phyloP scores from a whole-genome alignment of 176 grass and related monocot genomes.

The Oryza officinalis region DNA sequence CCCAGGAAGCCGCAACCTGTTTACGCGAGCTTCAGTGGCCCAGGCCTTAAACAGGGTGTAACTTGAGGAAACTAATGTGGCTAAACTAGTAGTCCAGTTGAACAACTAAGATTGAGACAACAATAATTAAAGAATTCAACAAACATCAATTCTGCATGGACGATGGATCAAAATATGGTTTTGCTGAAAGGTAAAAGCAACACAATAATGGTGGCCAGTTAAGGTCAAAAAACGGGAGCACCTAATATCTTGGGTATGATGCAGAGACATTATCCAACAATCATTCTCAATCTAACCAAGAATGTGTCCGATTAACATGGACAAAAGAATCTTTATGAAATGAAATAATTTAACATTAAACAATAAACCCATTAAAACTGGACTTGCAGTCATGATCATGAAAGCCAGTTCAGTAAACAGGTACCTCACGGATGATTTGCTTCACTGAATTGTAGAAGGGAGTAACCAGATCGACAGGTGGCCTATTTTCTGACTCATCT shows the following conservation, averaged over 20 bases:
- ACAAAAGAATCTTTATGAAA: constrained; percentile 7
- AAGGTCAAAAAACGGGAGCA: background rate
- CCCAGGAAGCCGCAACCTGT: background rate
- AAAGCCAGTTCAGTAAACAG: constrained; percentile 7
- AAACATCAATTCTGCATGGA: constrained; percentile 1
- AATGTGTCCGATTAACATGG: background rate
- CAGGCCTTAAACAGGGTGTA: constrained; percentile 9
- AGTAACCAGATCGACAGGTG: constrained; percentile 66
- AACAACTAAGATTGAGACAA: background rate
- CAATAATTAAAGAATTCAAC: constrained; percentile 5
- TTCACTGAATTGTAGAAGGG: constrained; percentile 87
- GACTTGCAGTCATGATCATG: background rate
- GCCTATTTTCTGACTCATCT: constrained; percentile 43
- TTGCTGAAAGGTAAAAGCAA: background rate
- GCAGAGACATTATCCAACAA: background rate
- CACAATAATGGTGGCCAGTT: background rate
- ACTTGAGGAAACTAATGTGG: background rate
- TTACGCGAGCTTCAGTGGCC: background rate
- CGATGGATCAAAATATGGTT: background rate
- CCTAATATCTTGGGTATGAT: constrained; percentile 13
- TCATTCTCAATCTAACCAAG: constrained; percentile 4
- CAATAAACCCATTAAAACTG: constrained; percentile 1
- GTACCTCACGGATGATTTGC: constrained; percentile 85
- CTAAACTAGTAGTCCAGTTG: background rate
- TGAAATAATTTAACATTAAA: background rate